Evolutionary conservation across 768 basidiomycete species (phyloP), one percentile per base, ranked within the genome.

Genomic region (Rhizopogon vinicolor): DNA sequence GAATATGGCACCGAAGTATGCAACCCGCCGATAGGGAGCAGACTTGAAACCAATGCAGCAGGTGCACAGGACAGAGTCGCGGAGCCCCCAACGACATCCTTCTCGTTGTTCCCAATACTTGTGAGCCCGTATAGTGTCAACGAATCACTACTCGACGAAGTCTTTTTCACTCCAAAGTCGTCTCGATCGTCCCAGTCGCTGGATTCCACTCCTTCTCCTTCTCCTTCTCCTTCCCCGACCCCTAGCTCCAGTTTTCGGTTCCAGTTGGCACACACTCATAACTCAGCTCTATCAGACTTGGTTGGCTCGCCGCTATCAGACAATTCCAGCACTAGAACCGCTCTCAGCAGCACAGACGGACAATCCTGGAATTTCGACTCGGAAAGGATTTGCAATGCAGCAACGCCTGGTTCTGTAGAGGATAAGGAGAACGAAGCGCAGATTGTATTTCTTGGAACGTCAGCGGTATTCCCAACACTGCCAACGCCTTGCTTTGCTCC

Each of bases 391-490:
- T 18, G 33, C 19, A 22, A 51, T 43, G 41, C 59, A 53, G 53
- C 60, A 55, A 35, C 53, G 40, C 41, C 57, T 43, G 41, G 63
- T 39, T 46, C 54, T 42, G 35, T 44, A 19, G 33, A 33, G 33
- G 54, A 57, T 44, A 50, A 60, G 56, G 59, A 59, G 46, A 60
- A 68, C 33, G 56, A 61, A 33, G 63, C 46, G 44, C 65, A 62
- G 19, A 7, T 29, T 8, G 4, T 54, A 53, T 59, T 33, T 31
- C 40, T 55, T 56, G 53, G 63, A 48, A 56, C 65, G 41, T 63
- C 58, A 53, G 52, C 60, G 42, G 60, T 66, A 25, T 71, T 58
- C 60, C 59, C 69, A 52, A 64, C 68, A 41, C 51, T 70, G 12
- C 60, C 60, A 7, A 58, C 64, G 14, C 71, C 66, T 25, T 54